Base-by-base conservation (phyloP, 2,329 filamentous ascomycete species). In the Aspergillus ibericus region DNA sequence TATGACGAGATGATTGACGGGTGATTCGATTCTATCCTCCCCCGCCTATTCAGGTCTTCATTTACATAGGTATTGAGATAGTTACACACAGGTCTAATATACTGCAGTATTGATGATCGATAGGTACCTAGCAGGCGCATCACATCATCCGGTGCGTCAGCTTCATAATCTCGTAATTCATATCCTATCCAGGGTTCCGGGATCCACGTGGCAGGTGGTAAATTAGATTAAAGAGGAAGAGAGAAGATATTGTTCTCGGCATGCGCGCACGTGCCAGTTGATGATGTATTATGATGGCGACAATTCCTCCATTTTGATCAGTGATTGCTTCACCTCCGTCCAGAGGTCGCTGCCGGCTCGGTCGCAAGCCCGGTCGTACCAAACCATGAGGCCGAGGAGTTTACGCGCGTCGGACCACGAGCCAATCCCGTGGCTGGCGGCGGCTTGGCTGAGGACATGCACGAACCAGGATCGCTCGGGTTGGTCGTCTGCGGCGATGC, bases 311-410 rank as follows among this genome's bases (percentile, higher is more conserved):
- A n/a, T 54, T 34, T 32, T 38, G 15, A 51, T 44, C 27, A 59
- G 49, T 5, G 49, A 53, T 1, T 20, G 44, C 16, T 59, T 62
- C 2, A 64, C 53, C 42, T 75, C 71, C 9, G 50, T 25, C 71
- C 72, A 76, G 4, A 76, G 55, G 2, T 56, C 55, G 36, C 66
- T 54, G 6, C 66, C 74, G 2, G 71, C 66, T 12, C 61, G 56
- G 20, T 75, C 73, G 32, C 74, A 76, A 16, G 75, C 72, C 13
- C 59, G 48, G 10, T 74, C 72, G 40, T 71, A 72, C 75, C 75
- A 77, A 12, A 73, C 63, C 53, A 77, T 65, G n/a, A 63, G 54
- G 4, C 55, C 55, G 9, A 77, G 53, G 1, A 61, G 53, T 8
- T 55, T 52, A 47, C 68, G 72, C 8, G 75, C 51, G 5, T 67